Percentiles rank a stretch among this genome's conserved stretches.
These are phyloP conservation scores for Cudoniella acicularis DNA, from an alignment of 495 filamentous ascomycete genomes.

Conservation along the genomic window DNA sequence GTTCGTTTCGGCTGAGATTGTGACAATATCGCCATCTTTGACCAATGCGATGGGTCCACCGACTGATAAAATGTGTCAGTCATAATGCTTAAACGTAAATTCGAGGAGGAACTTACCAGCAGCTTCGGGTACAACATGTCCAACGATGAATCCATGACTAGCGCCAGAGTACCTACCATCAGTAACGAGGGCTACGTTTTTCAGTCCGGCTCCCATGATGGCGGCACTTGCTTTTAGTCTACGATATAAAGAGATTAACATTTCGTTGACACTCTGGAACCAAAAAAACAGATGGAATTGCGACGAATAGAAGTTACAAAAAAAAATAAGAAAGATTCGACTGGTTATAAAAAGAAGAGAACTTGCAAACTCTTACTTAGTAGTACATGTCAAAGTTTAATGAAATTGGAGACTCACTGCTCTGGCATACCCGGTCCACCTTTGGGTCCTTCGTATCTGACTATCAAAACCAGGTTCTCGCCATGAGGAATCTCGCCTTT, in stretches of 20 bases:
- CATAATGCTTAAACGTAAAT: slow-evolving; percentile 1
- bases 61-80: slow-evolving; percentile 32
- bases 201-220: slow-evolving; percentile 88
- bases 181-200: slow-evolving; percentile 87
- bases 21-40: slow-evolving; percentile 75
- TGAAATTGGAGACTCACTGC: slow-evolving; percentile 65
- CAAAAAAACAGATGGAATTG: too few relatives aligned
- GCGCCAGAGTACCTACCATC: slow-evolving; percentile 92
- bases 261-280: too few relatives aligned
- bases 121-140: slow-evolving; percentile 92
- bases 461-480: slow-evolving; percentile 87
- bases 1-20: slow-evolving; percentile 82
- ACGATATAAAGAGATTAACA: background rate
- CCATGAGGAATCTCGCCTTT: slow-evolving; percentile 66
- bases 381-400: background rate
- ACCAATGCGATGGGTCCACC: slow-evolving; percentile 83
- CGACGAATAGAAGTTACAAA: too few relatives aligned
- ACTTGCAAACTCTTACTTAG: too few relatives aligned
- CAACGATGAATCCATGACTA: slow-evolving; percentile 91
- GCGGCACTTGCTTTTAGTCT: slow-evolving; percentile 68
- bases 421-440: slow-evolving; percentile 99
- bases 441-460: slow-evolving; percentile 92
- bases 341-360: too few relatives aligned
- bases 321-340: too few relatives aligned
- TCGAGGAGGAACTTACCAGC: slow-evolving; percentile 28